phyloP scores from a whole-genome alignment of 441 rosid species.

The Adansonia gregorii region DNA sequence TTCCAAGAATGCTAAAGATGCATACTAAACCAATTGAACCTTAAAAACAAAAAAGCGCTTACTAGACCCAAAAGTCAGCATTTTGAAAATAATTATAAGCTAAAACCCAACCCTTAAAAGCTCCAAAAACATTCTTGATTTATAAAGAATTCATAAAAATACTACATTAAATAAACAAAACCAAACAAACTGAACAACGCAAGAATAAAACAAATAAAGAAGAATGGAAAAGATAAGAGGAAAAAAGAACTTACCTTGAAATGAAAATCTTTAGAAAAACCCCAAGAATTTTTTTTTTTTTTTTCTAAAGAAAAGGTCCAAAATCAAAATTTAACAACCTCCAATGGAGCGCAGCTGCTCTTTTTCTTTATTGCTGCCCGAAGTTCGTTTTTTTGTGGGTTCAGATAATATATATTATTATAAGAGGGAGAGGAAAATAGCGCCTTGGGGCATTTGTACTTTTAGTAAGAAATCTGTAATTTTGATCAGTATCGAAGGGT shows the following conservation, averaged over 20 bases:
- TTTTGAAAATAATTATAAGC: neutral
- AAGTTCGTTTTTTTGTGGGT: neutral
- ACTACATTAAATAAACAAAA: conserved; percentile 13
- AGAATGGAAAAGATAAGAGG: neutral
- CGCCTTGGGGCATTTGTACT: neutral
- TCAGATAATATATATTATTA: no score
- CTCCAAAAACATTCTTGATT: neutral
- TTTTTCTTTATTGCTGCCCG: neutral
- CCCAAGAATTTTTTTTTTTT: neutral
- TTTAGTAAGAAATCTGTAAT: neutral
- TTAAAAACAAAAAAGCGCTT: neutral
- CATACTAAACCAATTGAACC: neutral
- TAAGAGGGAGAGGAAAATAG: neutral
- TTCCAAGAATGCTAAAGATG: conserved; percentile 6
- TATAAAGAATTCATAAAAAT: neutral
- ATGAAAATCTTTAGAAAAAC: neutral
- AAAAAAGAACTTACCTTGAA: neutral
- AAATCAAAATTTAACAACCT: conserved; percentile 9
- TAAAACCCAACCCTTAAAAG: neutral
- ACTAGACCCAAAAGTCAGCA: conserved; percentile 8
- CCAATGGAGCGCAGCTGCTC: conserved; percentile 7
- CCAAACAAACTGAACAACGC: neutral
- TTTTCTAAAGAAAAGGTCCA: neutral
- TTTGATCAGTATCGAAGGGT: neutral
- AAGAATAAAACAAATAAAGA: neutral